A percentile compares a stretch with the other conserved stretches of the same genome.
Evolutionary conservation across 805 yeast genomes (phyloP).

Genomic region (Lipomyces chichibuensis): DNA sequence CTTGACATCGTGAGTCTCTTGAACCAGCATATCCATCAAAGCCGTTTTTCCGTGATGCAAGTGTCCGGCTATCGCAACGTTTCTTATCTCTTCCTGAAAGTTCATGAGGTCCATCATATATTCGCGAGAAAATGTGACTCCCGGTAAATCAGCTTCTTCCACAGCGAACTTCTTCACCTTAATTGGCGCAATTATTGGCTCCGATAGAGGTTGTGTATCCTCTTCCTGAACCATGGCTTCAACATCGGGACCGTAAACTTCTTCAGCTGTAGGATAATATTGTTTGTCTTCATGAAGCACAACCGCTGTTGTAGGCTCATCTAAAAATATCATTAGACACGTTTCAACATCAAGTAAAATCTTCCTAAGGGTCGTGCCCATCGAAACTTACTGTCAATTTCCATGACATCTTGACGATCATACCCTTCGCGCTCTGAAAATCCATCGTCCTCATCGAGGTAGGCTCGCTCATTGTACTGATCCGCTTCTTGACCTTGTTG

Average conservation of each 20-base stretch:
- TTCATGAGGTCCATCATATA: slow-evolving; percentile 57
- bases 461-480: slow-evolving; percentile 8
- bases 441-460: slow-evolving; percentile 7
- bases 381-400: slow-evolving; percentile 19
- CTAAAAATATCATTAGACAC: slow-evolving; percentile 10
- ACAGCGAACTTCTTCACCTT: slow-evolving; percentile 50
- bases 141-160: slow-evolving; percentile 61
- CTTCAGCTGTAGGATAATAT: slow-evolving; percentile 49
- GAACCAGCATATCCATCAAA: slow-evolving; percentile 66
- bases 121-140: slow-evolving; percentile 60
- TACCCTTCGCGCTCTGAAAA: not conserved
- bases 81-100: slow-evolving; percentile 68
- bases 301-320: slow-evolving; percentile 39
- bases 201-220: slow-evolving; percentile 56
- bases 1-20: slow-evolving; percentile 62
- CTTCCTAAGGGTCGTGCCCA: not conserved
- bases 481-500: slow-evolving; percentile 24
- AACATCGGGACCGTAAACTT: slow-evolving; percentile 63
- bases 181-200: slow-evolving; percentile 67
- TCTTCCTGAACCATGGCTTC: slow-evolving; percentile 63
- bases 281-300: slow-evolving; percentile 53
- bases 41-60: slow-evolving; percentile 86
- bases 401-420: slow-evolving; percentile 24
- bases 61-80: slow-evolving; percentile 78
- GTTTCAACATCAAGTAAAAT: not conserved